phyloP scores from a whole-genome alignment of 345 rosid species.

The Cochlearia excelsa region DNA sequence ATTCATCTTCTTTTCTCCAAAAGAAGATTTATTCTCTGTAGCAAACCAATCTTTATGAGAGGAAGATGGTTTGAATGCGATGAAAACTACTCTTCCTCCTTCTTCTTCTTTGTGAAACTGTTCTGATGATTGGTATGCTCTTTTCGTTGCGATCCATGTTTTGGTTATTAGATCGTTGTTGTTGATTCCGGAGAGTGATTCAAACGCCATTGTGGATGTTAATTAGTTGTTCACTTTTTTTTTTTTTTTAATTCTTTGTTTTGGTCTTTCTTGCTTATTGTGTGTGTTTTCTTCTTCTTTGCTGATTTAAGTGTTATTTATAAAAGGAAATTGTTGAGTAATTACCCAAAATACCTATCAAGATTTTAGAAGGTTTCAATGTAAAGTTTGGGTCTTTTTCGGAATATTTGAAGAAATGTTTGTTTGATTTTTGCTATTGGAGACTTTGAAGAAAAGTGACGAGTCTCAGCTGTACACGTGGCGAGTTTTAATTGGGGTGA shows the following conservation, averaged over 20 bases:
- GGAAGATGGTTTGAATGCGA: conserved; percentile 60
- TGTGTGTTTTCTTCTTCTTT: not conserved
- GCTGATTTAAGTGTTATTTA: not conserved
- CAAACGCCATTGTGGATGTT: conserved; percentile 23
- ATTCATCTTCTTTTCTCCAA: conserved; percentile 53
- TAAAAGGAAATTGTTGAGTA: not conserved
- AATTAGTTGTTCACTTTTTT: not conserved
- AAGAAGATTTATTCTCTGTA: conserved; percentile 31
- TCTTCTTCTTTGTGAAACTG: conserved; percentile 31
- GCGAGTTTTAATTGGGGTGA: not conserved
- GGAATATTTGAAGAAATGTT: no score
- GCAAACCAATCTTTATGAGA: conserved; percentile 38
- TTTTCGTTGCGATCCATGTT: conserved; percentile 40
- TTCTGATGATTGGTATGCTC: conserved; percentile 34
- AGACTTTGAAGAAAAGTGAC: not conserved
- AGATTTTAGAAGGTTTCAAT: not conserved
- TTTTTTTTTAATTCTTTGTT: not conserved
- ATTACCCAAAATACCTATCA: conserved; percentile 19
- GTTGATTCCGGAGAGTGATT: conserved; percentile 28
- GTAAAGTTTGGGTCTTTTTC: no score
- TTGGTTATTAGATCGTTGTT: conserved; percentile 42
- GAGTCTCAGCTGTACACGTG: conserved; percentile 18
- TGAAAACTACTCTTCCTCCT: conserved; percentile 15
- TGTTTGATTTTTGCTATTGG: conserved; percentile 6
- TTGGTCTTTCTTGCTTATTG: not conserved